These are phyloP conservation scores for Anthracocystis panici-leucophaei DNA, from an alignment of 1,284 basidiomycete genomes.

Conservation along the genomic window DNA sequence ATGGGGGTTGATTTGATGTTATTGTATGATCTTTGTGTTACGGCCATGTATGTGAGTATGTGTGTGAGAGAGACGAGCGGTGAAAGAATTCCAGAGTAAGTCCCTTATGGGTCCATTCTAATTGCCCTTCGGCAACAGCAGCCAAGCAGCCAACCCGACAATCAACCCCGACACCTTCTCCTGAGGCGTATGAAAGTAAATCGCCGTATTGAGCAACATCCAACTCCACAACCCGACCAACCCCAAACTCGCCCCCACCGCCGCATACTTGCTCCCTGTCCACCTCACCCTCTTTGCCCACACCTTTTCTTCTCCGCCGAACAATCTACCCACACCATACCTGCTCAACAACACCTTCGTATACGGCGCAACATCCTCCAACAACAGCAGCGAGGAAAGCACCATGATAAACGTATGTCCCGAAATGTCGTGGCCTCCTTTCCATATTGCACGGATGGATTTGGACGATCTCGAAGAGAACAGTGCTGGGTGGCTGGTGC, in stretches of 20 bases:
- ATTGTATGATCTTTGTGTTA: not conserved
- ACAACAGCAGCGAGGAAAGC: conserved; percentile 82
- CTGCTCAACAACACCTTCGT: conserved; percentile 28
- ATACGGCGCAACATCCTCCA: conserved; percentile 77
- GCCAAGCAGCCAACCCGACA: conserved; percentile 55
- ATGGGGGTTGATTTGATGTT: conserved; percentile 17
- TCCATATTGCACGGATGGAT: conserved; percentile 70
- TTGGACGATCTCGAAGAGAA: conserved; percentile 12
- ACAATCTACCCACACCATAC: not conserved
- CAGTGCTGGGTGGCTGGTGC: conserved; percentile 34
- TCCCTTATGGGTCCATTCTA: not conserved
- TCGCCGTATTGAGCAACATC: conserved; percentile 81
- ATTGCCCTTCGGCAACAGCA: conserved; percentile 54
- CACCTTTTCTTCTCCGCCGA: not conserved
- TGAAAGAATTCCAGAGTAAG: not conserved
- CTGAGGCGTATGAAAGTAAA: conserved; percentile 89
- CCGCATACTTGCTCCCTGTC: conserved; percentile 25
- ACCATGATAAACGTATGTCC: conserved; percentile 94
- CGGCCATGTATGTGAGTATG: not conserved
- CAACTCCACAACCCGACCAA: conserved; percentile 80
- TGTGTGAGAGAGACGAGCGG: not conserved
- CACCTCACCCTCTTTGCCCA: conserved; percentile 3
- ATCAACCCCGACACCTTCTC: conserved; percentile 86
- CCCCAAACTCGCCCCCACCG: conserved; percentile 68
- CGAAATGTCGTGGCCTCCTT: conserved; percentile 90